Evolutionary conservation across 2,329 filamentous ascomycete species (phyloP).

Genomic region (Xylaria hypoxylon): DNA sequence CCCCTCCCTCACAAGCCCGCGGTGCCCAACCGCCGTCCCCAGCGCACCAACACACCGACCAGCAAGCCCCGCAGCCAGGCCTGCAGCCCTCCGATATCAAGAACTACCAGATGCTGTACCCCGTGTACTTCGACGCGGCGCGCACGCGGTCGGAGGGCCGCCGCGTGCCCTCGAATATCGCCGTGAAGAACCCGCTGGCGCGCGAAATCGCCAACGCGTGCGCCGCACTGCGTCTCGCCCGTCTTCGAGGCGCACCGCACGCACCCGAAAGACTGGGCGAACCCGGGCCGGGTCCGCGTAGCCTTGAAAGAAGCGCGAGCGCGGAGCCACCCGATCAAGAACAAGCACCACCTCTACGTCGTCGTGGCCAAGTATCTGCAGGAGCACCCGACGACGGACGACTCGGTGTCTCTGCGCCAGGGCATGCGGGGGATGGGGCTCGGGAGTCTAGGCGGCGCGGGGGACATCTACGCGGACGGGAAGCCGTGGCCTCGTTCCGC

Average conservation of each 20-base stretch:
- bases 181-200: conserved; percentile 86
- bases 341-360: conserved; percentile 88
- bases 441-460: conserved; percentile 76
- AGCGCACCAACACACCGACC: conserved; percentile 28
- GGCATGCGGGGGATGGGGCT: conserved; percentile 33
- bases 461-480: conserved; percentile 70
- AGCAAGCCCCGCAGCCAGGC: conserved; percentile 50
- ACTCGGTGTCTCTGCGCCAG: conserved; percentile 72
- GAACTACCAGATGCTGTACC: conserved; percentile 90
- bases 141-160: conserved; percentile 83
- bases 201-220: conserved; percentile 91
- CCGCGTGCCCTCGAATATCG: conserved; percentile 77
- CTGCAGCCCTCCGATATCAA: conserved; percentile 71
- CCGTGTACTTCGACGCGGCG: conserved; percentile 89
- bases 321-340: conserved; percentile 64
- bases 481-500: conserved; percentile 78
- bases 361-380: conserved; percentile 82
- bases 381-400: conserved; percentile 80
- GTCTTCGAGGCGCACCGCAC: conserved; percentile 91
- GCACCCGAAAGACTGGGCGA: conserved; percentile 97
- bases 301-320: conserved; percentile 66
- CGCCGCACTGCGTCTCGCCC: conserved; percentile 74
- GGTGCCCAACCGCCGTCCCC: conserved; percentile 50
- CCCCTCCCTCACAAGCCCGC: conserved; percentile 45
- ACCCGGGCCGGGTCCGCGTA: conserved; percentile 90